A percentile compares a stretch with the other conserved stretches of the same genome.
These are phyloP conservation scores for Neofusicoccum laricinum DNA, from an alignment of 2,329 filamentous ascomycete species.

Conservation along the genomic window DNA sequence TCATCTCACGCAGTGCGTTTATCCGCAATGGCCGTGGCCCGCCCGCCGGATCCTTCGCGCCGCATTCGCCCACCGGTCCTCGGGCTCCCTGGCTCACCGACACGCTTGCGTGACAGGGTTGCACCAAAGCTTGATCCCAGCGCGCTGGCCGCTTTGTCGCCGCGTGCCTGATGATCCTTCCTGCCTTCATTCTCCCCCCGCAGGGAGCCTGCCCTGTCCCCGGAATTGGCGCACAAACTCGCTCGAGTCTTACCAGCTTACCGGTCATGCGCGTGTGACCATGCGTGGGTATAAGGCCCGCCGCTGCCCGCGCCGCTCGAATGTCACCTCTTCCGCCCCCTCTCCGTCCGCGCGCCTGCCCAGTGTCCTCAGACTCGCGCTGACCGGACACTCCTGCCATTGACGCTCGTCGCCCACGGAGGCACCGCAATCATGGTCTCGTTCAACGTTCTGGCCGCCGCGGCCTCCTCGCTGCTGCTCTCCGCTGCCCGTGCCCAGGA, in stretches of 20 bases:
- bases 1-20: background rate
- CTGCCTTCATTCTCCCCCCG: slow-evolving; percentile 4
- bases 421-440: background rate
- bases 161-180: slow-evolving; percentile 14
- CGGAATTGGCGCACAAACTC: background rate
- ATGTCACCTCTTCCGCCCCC: background rate
- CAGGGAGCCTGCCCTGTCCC: background rate
- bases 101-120: slow-evolving; percentile 4
- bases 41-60: slow-evolving; percentile 13
- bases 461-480: background rate
- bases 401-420: background rate
- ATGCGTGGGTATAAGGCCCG: background rate
- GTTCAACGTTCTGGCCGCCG: background rate
- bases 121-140: slow-evolving; percentile 14
- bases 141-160: background rate
- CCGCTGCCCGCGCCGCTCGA: background rate
- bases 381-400: background rate
- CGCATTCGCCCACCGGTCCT: slow-evolving; percentile 5
- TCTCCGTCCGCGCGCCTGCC: background rate
- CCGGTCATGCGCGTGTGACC: slow-evolving; percentile 3
- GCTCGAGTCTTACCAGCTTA: slow-evolving; percentile 2
- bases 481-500: slow-evolving; percentile 19
- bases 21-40: background rate
- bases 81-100: background rate
- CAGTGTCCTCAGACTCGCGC: background rate